A percentile compares a stretch with the other conserved stretches of the same genome.
Evolutionary conservation across 192 early-diverging fungal species (phyloP).

Genomic region (Coemansia sp.): DNA sequence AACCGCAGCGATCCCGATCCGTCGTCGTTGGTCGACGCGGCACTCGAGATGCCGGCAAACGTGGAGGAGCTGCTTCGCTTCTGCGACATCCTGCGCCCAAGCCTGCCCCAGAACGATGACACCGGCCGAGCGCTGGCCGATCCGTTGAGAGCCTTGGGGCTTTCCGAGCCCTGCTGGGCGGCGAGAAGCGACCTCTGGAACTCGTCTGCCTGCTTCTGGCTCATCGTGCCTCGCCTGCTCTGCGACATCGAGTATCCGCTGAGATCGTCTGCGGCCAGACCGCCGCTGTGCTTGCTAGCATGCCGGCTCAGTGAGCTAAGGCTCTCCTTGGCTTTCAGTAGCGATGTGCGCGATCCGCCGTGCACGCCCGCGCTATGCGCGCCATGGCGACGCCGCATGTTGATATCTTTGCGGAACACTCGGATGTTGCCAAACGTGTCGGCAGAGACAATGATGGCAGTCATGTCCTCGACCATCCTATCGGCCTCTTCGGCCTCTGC

Average conservation of each 20-base stretch:
- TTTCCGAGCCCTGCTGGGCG: neutral
- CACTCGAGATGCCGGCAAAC: constrained; percentile 10
- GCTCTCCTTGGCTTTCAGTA: constrained; percentile 19
- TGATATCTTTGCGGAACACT: constrained; percentile 66
- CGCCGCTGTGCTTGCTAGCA: neutral
- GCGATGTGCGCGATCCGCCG: constrained; percentile 10
- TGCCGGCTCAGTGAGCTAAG: constrained; percentile 16
- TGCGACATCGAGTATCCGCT: constrained; percentile 10
- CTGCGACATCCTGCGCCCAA: constrained; percentile 35
- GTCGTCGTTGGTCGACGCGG: neutral
- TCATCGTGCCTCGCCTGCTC: neutral
- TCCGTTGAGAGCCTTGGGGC: neutral
- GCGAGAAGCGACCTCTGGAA: neutral
- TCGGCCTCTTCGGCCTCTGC: constrained; percentile 4
- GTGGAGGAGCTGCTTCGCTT: constrained; percentile 17
- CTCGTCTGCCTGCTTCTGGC: neutral
- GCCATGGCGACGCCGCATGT: constrained; percentile 10
- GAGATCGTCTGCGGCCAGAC: constrained; percentile 4
- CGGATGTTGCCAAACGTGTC: constrained; percentile 64
- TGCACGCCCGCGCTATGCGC: neutral
- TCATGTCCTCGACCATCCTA: constrained; percentile 34
- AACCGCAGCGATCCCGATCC: neutral
- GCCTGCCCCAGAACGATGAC: constrained; percentile 37
- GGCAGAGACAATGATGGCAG: constrained; percentile 64
- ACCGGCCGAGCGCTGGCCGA: constrained; percentile 5